Percentiles rank a stretch among this genome's conserved stretches.
Evolutionary conservation across 495 filamentous ascomycete genomes (phyloP).

Genomic region (Glutinoglossum americanum): DNA sequence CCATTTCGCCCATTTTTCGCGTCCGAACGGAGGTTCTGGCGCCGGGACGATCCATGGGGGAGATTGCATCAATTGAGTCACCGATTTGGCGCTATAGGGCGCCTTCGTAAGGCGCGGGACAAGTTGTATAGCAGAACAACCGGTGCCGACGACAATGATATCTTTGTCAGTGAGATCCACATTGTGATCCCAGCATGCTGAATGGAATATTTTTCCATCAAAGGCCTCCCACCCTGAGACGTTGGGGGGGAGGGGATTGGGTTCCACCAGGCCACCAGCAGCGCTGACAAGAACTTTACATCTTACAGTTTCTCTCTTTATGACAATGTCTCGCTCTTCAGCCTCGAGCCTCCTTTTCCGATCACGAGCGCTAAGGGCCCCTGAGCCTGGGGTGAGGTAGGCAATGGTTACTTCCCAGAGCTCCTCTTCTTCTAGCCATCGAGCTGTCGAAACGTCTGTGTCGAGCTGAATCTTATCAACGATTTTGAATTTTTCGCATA

Average conservation of each 20-base stretch:
- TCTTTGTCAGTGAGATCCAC: slow-evolving; percentile 27
- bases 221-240: slow-evolving; percentile 33
- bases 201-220: slow-evolving; percentile 33
- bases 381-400: slow-evolving; percentile 13
- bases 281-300: slow-evolving; percentile 24
- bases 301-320: slow-evolving; percentile 12
- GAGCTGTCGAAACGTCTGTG: slow-evolving; percentile 31
- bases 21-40: slow-evolving; percentile 15
- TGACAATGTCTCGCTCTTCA: slow-evolving; percentile 11
- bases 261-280: slow-evolving; percentile 31
- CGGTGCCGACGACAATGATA: slow-evolving; percentile 38
- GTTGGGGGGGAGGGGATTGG: slow-evolving; percentile 25
- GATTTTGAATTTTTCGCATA: slow-evolving; percentile 36
- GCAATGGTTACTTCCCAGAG: slow-evolving; percentile 17
- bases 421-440: slow-evolving; percentile 33
- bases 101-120: slow-evolving; percentile 19
- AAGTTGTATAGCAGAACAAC: slow-evolving; percentile 31
- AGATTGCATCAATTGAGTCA: slow-evolving; percentile 24
- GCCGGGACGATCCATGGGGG: slow-evolving; percentile 37
- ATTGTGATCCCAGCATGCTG: slow-evolving; percentile 30
- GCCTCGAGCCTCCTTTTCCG: slow-evolving; percentile 10
- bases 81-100: slow-evolving; percentile 13
- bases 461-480: slow-evolving; percentile 36
- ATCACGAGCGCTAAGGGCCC: slow-evolving; percentile 13
- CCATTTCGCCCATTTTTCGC: slow-evolving; percentile 22